Evolutionary conservation across 129 eudicot species (phyloP).

Genomic region (Apium graveolens): DNA sequence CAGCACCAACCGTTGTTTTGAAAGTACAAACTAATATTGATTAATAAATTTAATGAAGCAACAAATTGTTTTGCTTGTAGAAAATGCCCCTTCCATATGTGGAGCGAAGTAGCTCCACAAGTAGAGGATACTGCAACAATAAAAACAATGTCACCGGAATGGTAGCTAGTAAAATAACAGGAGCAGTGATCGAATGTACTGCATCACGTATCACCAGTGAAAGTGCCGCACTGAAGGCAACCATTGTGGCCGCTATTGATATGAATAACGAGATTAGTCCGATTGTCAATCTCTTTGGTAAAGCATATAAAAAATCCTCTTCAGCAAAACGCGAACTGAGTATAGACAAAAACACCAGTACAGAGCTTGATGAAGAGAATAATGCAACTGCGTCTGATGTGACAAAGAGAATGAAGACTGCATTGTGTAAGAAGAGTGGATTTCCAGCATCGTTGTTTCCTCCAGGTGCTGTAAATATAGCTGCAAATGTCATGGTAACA

Average conservation of each 20-base stretch:
- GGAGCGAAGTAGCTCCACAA: not conserved
- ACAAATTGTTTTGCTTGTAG: not conserved
- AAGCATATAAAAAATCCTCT: too few species aligned
- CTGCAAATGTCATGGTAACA: slow-evolving; percentile 6
- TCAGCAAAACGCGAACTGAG: slow-evolving; percentile 11
- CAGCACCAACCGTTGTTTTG: too few species aligned
- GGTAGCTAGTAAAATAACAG: not conserved
- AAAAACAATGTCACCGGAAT: not conserved
- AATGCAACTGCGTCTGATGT: slow-evolving; percentile 10
- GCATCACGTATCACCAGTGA: not conserved
- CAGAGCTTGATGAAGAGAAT: slow-evolving; percentile 15
- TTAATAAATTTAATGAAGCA: not conserved
- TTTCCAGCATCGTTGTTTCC: slow-evolving; percentile 7
- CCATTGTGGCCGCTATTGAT: not conserved
- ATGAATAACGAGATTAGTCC: not conserved
- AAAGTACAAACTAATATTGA: too few species aligned
- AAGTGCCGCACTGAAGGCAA: not conserved
- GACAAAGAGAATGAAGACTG: not conserved
- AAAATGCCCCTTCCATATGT: slow-evolving; percentile 4
- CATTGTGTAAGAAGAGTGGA: not conserved
- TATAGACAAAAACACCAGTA: slow-evolving; percentile 17
- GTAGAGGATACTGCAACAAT: slow-evolving; percentile 3
- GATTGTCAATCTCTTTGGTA: slow-evolving; percentile 3
- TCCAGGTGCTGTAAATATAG: slow-evolving; percentile 14
- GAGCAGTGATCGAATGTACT: not conserved